Conservation (phyloP, 805 yeast genomes). For the Suhomyces prunicola region DNA sequence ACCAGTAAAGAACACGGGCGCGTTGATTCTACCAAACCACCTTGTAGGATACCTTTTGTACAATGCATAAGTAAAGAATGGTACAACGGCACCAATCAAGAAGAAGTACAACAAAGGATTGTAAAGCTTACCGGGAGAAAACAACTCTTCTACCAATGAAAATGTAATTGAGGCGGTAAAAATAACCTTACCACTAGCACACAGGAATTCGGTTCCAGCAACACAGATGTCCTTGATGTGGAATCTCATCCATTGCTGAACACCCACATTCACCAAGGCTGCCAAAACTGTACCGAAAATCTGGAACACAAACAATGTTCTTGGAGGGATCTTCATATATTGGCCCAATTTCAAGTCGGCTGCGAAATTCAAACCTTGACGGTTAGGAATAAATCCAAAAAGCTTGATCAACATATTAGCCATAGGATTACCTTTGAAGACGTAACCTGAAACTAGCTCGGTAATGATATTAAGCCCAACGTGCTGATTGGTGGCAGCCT, state of each 20-base stretch:
- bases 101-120: conserved; percentile 30
- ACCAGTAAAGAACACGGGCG: conserved; percentile 13
- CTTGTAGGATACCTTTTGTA: conserved; percentile 13
- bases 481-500: conserved; percentile 18
- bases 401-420: conserved; percentile 19
- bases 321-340: conserved; percentile 19
- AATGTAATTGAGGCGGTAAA: conserved; percentile 22
- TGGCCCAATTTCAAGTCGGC: conserved; percentile 18
- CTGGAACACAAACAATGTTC: conserved; percentile 16
- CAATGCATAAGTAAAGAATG: conserved; percentile 15
- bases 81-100: conserved; percentile 30
- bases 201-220: conserved; percentile 15
- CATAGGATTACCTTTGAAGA: conserved; percentile 16
- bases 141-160: conserved; percentile 39
- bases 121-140: conserved; percentile 26
- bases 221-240: conserved; percentile 17
- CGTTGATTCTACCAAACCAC: conserved; percentile 16
- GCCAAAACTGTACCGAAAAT: conserved; percentile 19
- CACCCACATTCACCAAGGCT: conserved; percentile 20
- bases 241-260: conserved; percentile 21
- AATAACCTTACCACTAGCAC: conserved; percentile 18
- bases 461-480: conserved; percentile 19
- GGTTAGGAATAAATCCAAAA: conserved; percentile 17
- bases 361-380: conserved; percentile 17
- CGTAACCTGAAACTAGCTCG: conserved; percentile 17